Evolutionary conservation across 2,329 filamentous ascomycete species (phyloP).

Genomic region (Exophiala mesophila): DNA sequence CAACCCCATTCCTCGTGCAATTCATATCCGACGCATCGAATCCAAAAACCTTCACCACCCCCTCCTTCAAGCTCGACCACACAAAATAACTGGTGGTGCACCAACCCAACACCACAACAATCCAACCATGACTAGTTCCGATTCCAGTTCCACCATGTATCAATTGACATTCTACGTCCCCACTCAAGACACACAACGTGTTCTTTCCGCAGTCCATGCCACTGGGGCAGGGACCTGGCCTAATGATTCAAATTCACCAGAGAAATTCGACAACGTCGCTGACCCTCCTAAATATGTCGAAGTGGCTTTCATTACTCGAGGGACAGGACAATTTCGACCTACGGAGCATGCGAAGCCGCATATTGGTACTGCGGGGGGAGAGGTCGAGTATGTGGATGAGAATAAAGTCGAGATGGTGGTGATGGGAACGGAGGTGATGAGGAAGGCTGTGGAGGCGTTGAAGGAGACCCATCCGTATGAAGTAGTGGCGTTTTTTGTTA

Average conservation of each 20-base stretch:
- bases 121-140: not conserved
- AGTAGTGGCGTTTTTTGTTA: conserved; percentile 42
- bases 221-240: conserved; percentile 40
- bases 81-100: no score
- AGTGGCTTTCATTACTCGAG: conserved; percentile 37
- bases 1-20: no score
- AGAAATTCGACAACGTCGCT: no score
- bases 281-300: conserved; percentile 32
- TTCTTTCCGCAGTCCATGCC: conserved; percentile 40
- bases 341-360: conserved; percentile 36
- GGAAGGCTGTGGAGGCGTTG: conserved; percentile 38
- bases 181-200: conserved; percentile 33
- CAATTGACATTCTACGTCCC: conserved; percentile 44
- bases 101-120: no score
- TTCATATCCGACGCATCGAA: no score
- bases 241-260: no score
- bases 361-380: conserved; percentile 35
- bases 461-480: conserved; percentile 44
- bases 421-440: conserved; percentile 35
- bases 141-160: conserved; percentile 21
- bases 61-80: no score
- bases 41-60: no score
- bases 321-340: conserved; percentile 41
- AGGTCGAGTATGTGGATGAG: conserved; percentile 38
- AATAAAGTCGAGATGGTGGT: conserved; percentile 42